These are phyloP conservation scores for Trichoderma asperelloides DNA, from an alignment of 495 filamentous ascomycete genomes.

Conservation along the genomic window DNA sequence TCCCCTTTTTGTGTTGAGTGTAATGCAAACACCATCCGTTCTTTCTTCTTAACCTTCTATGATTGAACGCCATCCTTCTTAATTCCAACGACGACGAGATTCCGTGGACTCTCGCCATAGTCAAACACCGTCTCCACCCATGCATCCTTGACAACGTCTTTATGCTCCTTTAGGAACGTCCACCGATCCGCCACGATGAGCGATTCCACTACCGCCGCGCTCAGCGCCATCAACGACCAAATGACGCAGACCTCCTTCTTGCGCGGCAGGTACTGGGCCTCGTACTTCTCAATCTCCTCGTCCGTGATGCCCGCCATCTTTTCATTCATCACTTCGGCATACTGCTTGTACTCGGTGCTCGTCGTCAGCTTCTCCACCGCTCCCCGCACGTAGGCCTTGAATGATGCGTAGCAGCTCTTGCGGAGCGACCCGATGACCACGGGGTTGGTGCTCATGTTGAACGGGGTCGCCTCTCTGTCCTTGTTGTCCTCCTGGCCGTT, in stretches of 20 bases:
- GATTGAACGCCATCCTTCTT: slow-evolving; percentile 44
- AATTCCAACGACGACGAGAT: slow-evolving; percentile 80
- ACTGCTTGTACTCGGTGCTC: slow-evolving; percentile 43
- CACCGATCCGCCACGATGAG: slow-evolving; percentile 87
- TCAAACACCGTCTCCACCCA: slow-evolving; percentile 96
- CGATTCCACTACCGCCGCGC: slow-evolving; percentile 77
- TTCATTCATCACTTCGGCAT: slow-evolving; percentile 46
- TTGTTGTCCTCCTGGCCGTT: slow-evolving; percentile 20
- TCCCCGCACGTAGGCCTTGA: slow-evolving; percentile 68
- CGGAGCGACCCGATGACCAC: slow-evolving; percentile 79
- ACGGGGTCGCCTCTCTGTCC: slow-evolving; percentile 32
- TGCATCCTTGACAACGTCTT: slow-evolving; percentile 52
- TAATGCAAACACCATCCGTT: neutral
- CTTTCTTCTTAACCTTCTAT: neutral
- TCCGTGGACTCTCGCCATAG: slow-evolving; percentile 78
- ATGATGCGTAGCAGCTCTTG: slow-evolving; percentile 70
- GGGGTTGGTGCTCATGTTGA: slow-evolving; percentile 51
- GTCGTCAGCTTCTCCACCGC: slow-evolving; percentile 65
- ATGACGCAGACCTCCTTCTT: slow-evolving; percentile 77
- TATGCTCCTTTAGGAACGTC: slow-evolving; percentile 76
- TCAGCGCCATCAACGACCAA: slow-evolving; percentile 95
- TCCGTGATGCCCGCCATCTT: slow-evolving; percentile 58
- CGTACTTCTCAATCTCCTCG: slow-evolving; percentile 64
- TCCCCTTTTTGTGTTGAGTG: too few relatives aligned
- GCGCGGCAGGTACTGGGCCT: slow-evolving; percentile 47